Base-by-base conservation (phyloP, 2,329 filamentous ascomycete genomes). In the Hypoxylon sp. region DNA sequence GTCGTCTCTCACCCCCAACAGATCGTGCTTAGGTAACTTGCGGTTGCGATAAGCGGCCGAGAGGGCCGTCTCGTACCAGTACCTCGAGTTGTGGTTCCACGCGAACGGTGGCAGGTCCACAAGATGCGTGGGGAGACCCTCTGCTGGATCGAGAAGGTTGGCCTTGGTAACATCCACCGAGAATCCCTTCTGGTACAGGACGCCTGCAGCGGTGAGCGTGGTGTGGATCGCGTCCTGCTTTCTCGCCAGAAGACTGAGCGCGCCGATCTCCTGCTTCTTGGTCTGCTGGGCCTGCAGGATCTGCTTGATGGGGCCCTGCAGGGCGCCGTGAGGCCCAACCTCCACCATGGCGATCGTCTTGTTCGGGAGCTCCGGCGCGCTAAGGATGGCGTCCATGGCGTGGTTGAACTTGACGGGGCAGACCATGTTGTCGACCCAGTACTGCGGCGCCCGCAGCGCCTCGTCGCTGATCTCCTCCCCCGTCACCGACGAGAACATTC, bases 11-110 rank as follows among this genome's bases (percentile, higher is more conserved):
- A 73, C 70, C 1, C 80, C 80, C 5, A 81, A 67, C 1, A 82
- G 58, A 52, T 81, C 79, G 22, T 80, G 78, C 6, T 77, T 74
- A 0, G 75, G 67, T 34, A 75, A 73, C 5, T 70, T 68, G 1
- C 78, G 71, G 54, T 74, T 72, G 4, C 79, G 72, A 26, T 75
- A 74, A 1, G 75, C 73, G 6, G 72, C 72, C 24, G 74, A 78
- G 1, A 76, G 46, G 5, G 77, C 73, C 0, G 76, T 72, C 59
- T 79, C 77, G 17, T 69, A 72, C 80, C 80, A 82, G 61, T 79
- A 78, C 26, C 72, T 71, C 1, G 73, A 74, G 20, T 74, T 74
- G 65, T 83, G 80, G 57, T 82, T 78, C 81, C 81, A 84, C 3
- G 78, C 77, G 61, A 84, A 85, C 1, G 71, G 72, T 4, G 81